These are phyloP conservation scores for Wickerhamiella slavikovae DNA, from an alignment of 805 yeast species.

Conservation along the genomic window DNA sequence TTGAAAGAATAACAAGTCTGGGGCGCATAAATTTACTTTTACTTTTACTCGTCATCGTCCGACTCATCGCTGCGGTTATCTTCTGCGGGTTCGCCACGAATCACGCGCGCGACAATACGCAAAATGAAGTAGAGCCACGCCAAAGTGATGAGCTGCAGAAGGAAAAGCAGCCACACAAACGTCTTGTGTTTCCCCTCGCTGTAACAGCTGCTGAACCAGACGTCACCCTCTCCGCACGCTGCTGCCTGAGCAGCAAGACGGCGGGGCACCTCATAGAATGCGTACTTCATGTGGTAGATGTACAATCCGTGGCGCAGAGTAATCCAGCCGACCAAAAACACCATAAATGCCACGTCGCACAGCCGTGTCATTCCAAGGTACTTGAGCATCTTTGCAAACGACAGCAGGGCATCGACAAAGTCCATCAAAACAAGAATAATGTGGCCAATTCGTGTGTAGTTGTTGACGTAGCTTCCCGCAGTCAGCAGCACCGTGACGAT, in stretches of 20 bases:
- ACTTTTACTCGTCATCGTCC: not conserved
- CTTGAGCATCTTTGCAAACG: conserved; percentile 57
- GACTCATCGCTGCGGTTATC: conserved; percentile 56
- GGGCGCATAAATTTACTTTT: no score
- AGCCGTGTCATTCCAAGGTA: conserved; percentile 38
- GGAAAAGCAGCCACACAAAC: conserved; percentile 36
- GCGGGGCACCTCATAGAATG: conserved; percentile 25
- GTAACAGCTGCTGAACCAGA: conserved; percentile 19
- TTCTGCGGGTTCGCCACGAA: conserved; percentile 59
- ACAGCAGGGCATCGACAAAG: conserved; percentile 49
- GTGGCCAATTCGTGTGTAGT: conserved; percentile 62
- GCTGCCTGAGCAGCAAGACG: conserved; percentile 20
- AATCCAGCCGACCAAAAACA: conserved; percentile 53
- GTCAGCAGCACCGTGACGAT: conserved; percentile 53
- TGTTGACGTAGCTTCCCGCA: conserved; percentile 50
- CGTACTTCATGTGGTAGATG: conserved; percentile 43
- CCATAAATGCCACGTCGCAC: conserved; percentile 51
- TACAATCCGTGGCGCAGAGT: conserved; percentile 52
- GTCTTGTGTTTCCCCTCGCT: conserved; percentile 16
- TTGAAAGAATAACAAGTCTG: no score
- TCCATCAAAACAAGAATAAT: conserved; percentile 66
- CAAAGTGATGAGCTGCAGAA: conserved; percentile 42
- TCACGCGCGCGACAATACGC: conserved; percentile 47
- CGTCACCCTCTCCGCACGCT: conserved; percentile 10
- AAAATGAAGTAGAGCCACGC: conserved; percentile 61